These are phyloP conservation scores for Sporobolomyces phaffii DNA, from an alignment of 768 basidiomycete species.

Conservation along the genomic window DNA sequence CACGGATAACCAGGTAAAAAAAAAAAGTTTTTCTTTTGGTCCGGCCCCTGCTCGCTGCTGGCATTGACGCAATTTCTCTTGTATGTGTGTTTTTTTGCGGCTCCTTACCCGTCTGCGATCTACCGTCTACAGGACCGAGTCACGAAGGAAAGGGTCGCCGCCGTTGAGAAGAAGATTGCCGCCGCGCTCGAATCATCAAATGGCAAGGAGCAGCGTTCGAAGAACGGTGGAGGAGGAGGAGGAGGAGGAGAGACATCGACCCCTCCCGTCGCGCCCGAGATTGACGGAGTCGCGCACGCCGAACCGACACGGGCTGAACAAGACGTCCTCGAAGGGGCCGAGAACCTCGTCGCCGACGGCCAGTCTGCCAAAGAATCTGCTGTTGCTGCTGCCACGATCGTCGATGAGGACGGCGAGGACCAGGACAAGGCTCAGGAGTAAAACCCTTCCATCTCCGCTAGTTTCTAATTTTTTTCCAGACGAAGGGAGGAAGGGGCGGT, in stretches of 20 bases:
- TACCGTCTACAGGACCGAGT: constrained; percentile 35
- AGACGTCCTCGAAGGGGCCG: constrained; percentile 8
- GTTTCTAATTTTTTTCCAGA: too few species aligned
- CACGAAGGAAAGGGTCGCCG: constrained; percentile 39
- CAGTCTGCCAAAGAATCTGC: too few species aligned
- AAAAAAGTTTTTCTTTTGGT: too few species aligned
- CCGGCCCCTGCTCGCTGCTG: too few species aligned
- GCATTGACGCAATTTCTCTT: constrained; percentile 47
- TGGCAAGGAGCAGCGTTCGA: constrained; percentile 46
- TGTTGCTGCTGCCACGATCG: too few species aligned
- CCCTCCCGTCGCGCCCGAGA: background rate
- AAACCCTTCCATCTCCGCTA: too few species aligned
- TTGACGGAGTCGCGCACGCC: constrained; percentile 14
- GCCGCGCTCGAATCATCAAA: constrained; percentile 64
- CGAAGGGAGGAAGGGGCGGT: too few species aligned
- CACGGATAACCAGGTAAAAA: constrained; percentile 85
- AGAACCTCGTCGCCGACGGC: constrained; percentile 1
- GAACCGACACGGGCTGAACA: constrained; percentile 11
- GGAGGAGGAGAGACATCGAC: too few species aligned
- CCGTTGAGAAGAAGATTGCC: constrained; percentile 59
- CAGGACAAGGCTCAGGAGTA: too few species aligned
- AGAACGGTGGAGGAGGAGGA: too few species aligned
- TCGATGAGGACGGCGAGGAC: too few species aligned
- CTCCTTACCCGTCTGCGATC: background rate
- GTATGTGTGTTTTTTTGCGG: background rate